A percentile compares a stretch with the other conserved stretches of the same genome.
phyloP scores from a whole-genome alignment of 148 eudicot species.

The Silene conica region DNA sequence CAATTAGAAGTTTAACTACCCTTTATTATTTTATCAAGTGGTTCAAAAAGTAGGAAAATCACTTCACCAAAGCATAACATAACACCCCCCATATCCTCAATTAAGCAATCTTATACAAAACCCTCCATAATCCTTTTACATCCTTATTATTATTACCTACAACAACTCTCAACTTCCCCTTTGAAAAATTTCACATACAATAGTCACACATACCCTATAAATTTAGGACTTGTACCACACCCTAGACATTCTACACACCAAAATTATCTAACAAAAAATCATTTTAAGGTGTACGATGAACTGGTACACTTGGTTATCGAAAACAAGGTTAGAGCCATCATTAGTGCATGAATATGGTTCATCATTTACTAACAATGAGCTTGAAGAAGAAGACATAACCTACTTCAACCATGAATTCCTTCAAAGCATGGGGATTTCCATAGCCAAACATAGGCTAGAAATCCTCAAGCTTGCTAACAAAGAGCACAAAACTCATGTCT shows the following conservation, averaged over 20 bases:
- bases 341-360: constrained; percentile 62
- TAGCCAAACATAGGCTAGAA: constrained; percentile 91
- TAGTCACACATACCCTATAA: background rate
- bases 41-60: background rate
- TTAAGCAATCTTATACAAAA: constrained; percentile 12
- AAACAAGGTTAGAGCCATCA: constrained; percentile 67
- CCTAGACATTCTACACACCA: background rate
- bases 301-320: constrained; percentile 87
- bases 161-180: constrained; percentile 28
- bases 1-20: constrained; percentile 46
- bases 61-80: constrained; percentile 1
- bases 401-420: constrained; percentile 89
- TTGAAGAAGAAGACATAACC: constrained; percentile 69
- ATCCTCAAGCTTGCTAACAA: constrained; percentile 71
- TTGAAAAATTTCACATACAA: constrained; percentile 7
- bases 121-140: constrained; percentile 18
- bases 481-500: constrained; percentile 19
- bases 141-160: background rate
- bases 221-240: background rate
- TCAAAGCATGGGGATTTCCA: constrained; percentile 86
- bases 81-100: background rate
- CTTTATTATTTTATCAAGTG: constrained; percentile 13
- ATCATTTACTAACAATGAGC: constrained; percentile 67
- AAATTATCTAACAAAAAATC: too few relatives aligned
- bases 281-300: constrained; percentile 40